Evolutionary conservation across 345 rosid genomes (phyloP).

Genomic region (Schrenkiella parvula): DNA sequence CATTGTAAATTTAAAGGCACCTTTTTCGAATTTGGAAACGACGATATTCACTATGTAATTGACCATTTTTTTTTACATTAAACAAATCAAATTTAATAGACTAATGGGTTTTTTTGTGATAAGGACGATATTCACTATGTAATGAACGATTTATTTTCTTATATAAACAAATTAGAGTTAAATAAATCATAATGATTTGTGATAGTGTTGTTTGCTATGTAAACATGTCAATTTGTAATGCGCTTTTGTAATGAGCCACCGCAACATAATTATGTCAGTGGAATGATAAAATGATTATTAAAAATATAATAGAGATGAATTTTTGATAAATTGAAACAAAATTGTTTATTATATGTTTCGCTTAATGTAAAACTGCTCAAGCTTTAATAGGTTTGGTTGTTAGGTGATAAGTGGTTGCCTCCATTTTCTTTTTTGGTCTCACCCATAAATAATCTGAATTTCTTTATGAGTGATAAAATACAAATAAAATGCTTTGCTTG

Average conservation of each 20-base stretch:
- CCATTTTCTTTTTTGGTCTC: not conserved
- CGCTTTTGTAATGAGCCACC: conserved; percentile 1
- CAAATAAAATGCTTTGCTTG: not conserved
- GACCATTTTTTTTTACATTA: not conserved
- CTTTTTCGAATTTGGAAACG: not conserved
- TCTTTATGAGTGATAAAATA: not conserved
- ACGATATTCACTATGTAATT: not conserved
- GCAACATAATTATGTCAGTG: not conserved
- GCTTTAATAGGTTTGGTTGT: conserved; percentile 4
- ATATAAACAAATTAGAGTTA: not conserved
- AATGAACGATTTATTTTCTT: not conserved
- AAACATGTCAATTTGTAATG: too few species aligned
- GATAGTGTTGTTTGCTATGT: not conserved
- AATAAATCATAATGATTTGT: not conserved
- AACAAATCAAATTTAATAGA: not conserved
- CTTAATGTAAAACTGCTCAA: not conserved
- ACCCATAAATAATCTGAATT: not conserved
- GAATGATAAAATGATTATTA: not conserved
- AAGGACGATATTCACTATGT: not conserved
- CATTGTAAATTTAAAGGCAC: not conserved
- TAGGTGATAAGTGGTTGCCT: conserved; percentile 19
- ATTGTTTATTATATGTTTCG: not conserved
- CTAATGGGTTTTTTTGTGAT: not conserved
- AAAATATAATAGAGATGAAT: not conserved
- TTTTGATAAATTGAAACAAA: not conserved